A percentile compares a stretch with the other conserved stretches of the same genome.
phyloP scores from a whole-genome alignment of 345 rosid species.

The Lumnitzera littorea region DNA sequence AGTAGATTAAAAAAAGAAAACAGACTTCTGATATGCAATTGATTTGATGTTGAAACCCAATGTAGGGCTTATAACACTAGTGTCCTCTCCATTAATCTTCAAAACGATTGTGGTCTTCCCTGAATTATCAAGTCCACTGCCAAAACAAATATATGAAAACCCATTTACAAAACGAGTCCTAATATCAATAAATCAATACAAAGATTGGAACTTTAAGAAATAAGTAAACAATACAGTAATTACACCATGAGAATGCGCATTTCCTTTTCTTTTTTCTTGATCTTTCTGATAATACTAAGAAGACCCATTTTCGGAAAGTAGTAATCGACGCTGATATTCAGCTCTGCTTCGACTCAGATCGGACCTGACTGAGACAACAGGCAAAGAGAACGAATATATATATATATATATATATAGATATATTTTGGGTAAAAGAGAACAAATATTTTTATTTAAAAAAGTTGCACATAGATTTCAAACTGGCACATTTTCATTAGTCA shows the following conservation, averaged over 20 bases:
- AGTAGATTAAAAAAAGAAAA: not conserved
- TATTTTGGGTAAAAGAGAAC: no score
- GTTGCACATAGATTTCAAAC: no score
- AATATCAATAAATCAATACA: not conserved
- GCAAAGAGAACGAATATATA: no score
- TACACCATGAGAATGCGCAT: slow-evolving; percentile 98
- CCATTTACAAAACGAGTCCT: no score
- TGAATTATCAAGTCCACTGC: slow-evolving; percentile 86
- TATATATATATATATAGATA: no score
- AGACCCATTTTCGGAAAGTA: slow-evolving; percentile 28
- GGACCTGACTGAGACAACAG: no score
- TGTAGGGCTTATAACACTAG: slow-evolving; percentile 83
- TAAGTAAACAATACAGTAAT: slow-evolving; percentile 7
- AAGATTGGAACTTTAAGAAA: not conserved
- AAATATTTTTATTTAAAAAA: no score
- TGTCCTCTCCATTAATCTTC: slow-evolving; percentile 91
- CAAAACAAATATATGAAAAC: not conserved
- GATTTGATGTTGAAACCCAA: slow-evolving; percentile 95
- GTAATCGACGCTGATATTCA: no score
- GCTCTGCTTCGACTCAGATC: no score
- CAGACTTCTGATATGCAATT: slow-evolving; percentile 61
- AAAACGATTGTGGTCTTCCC: slow-evolving; percentile 93
- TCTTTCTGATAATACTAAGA: slow-evolving; percentile 70
- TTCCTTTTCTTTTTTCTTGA: slow-evolving; percentile 91
- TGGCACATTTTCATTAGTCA: no score